Evolutionary conservation across 345 rosid species (phyloP).

Genomic region (Stellera chamaejasme): DNA sequence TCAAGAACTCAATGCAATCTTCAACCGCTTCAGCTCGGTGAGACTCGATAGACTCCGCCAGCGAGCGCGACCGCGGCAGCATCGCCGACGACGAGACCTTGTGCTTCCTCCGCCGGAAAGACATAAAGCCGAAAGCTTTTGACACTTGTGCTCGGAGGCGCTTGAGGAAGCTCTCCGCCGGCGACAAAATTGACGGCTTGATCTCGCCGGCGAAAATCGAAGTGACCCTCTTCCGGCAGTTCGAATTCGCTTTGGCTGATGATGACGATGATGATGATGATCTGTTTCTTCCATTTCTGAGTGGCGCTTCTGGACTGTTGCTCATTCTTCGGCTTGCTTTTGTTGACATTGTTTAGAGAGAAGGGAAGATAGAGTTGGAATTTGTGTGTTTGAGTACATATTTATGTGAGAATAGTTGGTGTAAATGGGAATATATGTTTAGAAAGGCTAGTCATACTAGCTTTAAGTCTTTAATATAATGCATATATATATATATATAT

Average conservation of each 20-base stretch:
- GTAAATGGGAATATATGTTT: too few relatives aligned
- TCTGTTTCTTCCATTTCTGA: conserved; percentile 28
- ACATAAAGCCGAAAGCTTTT: conserved; percentile 43
- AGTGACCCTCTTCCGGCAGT: conserved; percentile 23
- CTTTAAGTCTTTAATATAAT: too few relatives aligned
- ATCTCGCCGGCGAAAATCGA: conserved; percentile 32
- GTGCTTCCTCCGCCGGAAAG: conserved; percentile 32
- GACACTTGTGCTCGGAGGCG: conserved; percentile 49
- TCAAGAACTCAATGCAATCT: conserved; percentile 89
- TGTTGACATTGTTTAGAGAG: conserved; percentile 36
- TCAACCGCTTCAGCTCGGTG: conserved; percentile 84
- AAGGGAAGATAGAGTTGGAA: background rate
- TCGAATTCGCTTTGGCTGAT: conserved; percentile 6
- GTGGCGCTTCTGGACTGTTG: conserved; percentile 54
- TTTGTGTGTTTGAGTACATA: too few relatives aligned
- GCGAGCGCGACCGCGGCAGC: conserved; percentile 62
- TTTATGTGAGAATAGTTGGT: too few relatives aligned
- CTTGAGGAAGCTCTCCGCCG: conserved; percentile 38
- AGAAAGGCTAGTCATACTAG: too few relatives aligned
- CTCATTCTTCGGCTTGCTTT: conserved; percentile 51
- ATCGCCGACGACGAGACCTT: conserved; percentile 39
- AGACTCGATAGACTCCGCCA: conserved; percentile 56
- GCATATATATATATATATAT: too few relatives aligned
- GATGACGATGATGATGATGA: too few relatives aligned
- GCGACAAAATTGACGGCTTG: conserved; percentile 21